phyloP scores from a whole-genome alignment of 169 alveolate genomes.

The Prorocentrum cordatum region DNA sequence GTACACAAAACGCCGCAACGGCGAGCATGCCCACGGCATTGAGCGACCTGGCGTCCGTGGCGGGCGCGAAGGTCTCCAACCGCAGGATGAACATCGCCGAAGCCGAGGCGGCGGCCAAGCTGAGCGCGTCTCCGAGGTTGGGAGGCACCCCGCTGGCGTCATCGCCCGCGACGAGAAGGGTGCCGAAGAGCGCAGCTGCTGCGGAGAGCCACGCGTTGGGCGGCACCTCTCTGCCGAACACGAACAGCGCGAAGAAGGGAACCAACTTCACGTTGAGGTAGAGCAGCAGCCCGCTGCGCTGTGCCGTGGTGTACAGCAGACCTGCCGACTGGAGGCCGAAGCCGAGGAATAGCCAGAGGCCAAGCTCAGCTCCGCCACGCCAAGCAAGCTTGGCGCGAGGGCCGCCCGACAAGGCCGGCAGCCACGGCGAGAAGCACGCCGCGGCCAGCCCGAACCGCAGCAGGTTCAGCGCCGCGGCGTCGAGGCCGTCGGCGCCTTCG shows the following conservation, averaged over 20 bases:
- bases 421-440: not conserved
- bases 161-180: not conserved
- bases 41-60: not conserved
- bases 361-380: not conserved
- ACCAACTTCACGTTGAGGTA: conserved; percentile 54
- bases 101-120: not conserved
- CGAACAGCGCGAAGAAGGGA: conserved; percentile 34
- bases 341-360: not conserved
- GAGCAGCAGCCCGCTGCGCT: conserved; percentile 31
- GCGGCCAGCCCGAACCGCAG: not conserved
- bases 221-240: conserved; percentile 33
- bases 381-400: not conserved
- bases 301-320: conserved; percentile 33
- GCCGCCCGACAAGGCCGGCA: not conserved
- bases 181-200: conserved; percentile 12
- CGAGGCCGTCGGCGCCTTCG: not conserved
- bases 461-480: not conserved
- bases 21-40: too few relatives aligned
- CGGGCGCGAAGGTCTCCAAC: not conserved
- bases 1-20: too few relatives aligned
- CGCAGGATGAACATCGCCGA: not conserved
- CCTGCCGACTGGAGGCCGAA: conserved; percentile 16
- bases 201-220: conserved; percentile 48
- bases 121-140: not conserved
- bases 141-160: not conserved